Conservation (phyloP, 306 rosid genomes). For the Pyrus communis region DNA sequence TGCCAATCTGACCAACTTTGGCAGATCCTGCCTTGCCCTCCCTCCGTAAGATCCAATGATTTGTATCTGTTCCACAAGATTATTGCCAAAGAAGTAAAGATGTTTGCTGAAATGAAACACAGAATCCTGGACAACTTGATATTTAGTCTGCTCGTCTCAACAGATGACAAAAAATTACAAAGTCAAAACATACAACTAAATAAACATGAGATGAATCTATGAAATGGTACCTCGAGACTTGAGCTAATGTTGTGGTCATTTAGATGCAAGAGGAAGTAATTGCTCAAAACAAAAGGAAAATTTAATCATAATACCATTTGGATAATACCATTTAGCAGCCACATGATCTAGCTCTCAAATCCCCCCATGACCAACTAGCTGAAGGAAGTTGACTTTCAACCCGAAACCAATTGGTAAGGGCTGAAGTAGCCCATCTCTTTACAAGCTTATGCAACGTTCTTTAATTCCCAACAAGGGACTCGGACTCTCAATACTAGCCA, state of each 20-base stretch:
- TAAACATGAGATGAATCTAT: not conserved
- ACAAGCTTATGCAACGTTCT: too few species aligned
- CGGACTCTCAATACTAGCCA: too few species aligned
- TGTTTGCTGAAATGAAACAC: not conserved
- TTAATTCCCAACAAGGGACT: too few species aligned
- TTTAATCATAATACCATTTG: too few species aligned
- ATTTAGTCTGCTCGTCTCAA: not conserved
- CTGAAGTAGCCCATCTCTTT: too few species aligned
- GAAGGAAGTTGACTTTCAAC: too few species aligned
- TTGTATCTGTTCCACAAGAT: constrained; percentile 54
- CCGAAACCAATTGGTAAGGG: too few species aligned
- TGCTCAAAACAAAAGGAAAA: not conserved
- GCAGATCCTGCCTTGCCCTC: constrained; percentile 98
- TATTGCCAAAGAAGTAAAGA: not conserved
- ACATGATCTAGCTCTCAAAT: not conserved
- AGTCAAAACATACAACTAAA: too few species aligned
- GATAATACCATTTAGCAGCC: too few species aligned
- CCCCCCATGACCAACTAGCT: not conserved
- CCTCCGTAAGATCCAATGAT: constrained; percentile 90
- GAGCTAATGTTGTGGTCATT: not conserved
- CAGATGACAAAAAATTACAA: too few species aligned
- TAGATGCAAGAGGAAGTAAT: not conserved
- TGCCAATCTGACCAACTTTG: constrained; percentile 75
- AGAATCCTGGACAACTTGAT: not conserved
- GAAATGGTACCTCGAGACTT: not conserved